A percentile compares a stretch with the other conserved stretches of the same genome.
phyloP scores from a whole-genome alignment of 352 stramenopile genomes.

The Phytopythium montanum region DNA sequence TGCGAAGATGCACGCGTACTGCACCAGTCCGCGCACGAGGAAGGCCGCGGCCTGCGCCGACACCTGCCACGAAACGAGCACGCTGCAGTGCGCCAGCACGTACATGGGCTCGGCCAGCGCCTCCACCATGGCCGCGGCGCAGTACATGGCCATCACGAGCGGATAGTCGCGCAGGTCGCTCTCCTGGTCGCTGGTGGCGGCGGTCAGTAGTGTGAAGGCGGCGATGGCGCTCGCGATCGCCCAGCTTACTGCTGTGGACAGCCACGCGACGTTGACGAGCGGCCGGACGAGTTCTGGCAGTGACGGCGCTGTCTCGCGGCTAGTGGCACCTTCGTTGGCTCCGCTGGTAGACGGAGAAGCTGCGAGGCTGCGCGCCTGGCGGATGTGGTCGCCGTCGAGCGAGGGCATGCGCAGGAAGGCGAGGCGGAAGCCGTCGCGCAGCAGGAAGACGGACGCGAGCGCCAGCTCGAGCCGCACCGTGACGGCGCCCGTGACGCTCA shows the following conservation, averaged over 20 bases:
- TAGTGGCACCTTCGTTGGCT: neutral
- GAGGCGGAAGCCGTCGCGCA: conserved; percentile 88
- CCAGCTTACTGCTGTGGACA: conserved; percentile 66
- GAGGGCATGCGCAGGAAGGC: conserved; percentile 80
- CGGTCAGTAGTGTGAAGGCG: conserved; percentile 14
- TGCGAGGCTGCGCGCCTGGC: neutral
- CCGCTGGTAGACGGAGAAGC: neutral
- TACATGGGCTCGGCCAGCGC: conserved; percentile 82
- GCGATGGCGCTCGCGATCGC: conserved; percentile 32
- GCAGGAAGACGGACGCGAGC: conserved; percentile 85
- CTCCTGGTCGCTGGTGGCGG: conserved; percentile 8
- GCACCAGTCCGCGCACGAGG: conserved; percentile 57
- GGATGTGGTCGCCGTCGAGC: conserved; percentile 31
- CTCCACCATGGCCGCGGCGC: conserved; percentile 72
- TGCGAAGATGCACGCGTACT: conserved; percentile 65
- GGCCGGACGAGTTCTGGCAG: conserved; percentile 36
- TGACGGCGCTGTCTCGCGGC: neutral
- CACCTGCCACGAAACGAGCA: conserved; percentile 83
- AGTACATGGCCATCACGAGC: conserved; percentile 69
- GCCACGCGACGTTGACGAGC: conserved; percentile 75
- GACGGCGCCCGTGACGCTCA: conserved; percentile 74
- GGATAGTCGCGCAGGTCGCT: conserved; percentile 39
- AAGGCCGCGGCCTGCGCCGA: conserved; percentile 74
- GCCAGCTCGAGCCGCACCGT: conserved; percentile 88
- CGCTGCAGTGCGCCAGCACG: conserved; percentile 66